Base-by-base conservation (phyloP, 148 eudicot species). In the Beta vulgaris region DNA sequence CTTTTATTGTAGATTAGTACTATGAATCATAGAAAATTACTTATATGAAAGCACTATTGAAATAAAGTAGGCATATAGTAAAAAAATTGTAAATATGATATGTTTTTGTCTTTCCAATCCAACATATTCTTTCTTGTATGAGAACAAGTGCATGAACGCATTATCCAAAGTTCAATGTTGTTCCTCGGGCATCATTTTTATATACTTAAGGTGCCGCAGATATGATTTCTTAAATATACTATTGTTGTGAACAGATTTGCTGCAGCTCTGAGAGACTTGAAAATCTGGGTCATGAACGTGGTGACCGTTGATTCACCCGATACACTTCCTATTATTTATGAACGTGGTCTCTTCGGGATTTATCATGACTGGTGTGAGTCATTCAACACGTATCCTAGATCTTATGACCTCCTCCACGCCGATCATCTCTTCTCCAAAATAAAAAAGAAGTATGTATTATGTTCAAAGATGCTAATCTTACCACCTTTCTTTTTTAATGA, bases 341-440 rank as follows among this genome's bases (percentile, higher is more conserved):
- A 91, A 64, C 89, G 93, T 48, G 97, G 97, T n/a, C 90, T 91
- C 28, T 86, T 91, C 32, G 93, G 97, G 19, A 86, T 87, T 18
- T 91, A 91, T 73, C 97, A 91, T 58, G 91, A 91, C 72, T 91
- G 97, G 97, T 91, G 97, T 46, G 87, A 91, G 77, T 91, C 97
- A 26, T 89, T 91, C 55, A 91, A 80, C 74, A 89, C 97, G 15
- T 91, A 91, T 67, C 97, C 93, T n/a, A 76, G 91, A 79, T 83
- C 93, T 31, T 91, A 89, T 34, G 97, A 91, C 73, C 97, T 91
- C 61, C 89, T 91, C 69, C 97, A 91, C 69, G 91, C 93, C 4
- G 89, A 86, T 84, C 91, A 87, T 73, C 87, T 91, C 62, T 91
- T 89, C 87, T 90, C 94, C 66, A 82, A 77, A 74, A 82, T 88